Evolutionary conservation across 208 protist species (phyloP), one percentile per base, ranked within the genome.

Genomic region (Crithidia thermophila): DNA sequence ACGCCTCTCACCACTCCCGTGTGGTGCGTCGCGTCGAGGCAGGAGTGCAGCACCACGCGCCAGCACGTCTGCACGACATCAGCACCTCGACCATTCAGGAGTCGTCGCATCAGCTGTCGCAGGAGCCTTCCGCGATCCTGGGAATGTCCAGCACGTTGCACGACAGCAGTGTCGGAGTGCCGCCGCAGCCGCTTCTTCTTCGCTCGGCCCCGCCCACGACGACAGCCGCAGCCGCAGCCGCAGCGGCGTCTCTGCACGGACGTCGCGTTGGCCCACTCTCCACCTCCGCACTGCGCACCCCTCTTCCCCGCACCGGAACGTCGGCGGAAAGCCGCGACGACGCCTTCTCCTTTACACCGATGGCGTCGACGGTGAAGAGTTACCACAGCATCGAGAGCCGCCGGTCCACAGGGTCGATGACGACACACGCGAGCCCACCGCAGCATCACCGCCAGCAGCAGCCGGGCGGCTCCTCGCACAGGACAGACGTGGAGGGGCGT

Each of bases 371-470:
- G 0, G 53, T 59, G 61, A 45, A 28, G 14, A 69, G 61, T 20
- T 45, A 40, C 27, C 61, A n/a, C 28, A 75, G 46, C 45, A n/a
- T 69, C n/a, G 61, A 69, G 33, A 69, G 61, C 25, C 61, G 53
- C 14, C 46, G 46, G 18, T 69, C 55, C 0, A 9, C 39, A 1
- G 61, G 37, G 0, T 40, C 39, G 14, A 49, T 60, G 50, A 49
- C 61, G 49, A 28, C 37, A 33, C 61, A 31, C 23, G 36, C 28
- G 6, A 30, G 25, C 21, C 25, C 58, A 43, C 11, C 43, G 33
- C 28, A 47, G 7, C 42, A 23, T 46, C 13, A 46, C 31, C 45
- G 25, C 28, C 40, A 30, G 49, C 27, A 66, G 47, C 47, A 23
- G 34, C 8, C 23, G 36, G 23, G 30, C 27, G 3, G 25, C 7